Evolutionary conservation across 805 yeast species (phyloP).

Genomic region (Danielozyma ontarioensis): DNA sequence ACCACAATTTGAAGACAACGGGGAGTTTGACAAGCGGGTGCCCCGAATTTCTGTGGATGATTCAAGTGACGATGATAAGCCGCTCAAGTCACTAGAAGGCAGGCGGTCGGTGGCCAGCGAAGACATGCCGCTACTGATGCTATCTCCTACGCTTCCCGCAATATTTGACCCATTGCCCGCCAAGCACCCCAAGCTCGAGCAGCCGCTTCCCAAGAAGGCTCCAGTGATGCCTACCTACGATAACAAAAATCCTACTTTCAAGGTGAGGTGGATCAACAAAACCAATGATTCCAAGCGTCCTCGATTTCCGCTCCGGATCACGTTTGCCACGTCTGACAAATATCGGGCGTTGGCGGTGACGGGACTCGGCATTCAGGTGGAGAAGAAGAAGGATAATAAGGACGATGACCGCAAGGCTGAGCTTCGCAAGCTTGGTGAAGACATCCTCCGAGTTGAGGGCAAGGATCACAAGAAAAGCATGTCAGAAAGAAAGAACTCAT

Average conservation of each 20-base stretch:
- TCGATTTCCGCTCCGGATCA: slow-evolving; percentile 20
- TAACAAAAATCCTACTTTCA: too few species aligned
- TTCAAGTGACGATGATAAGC: too few species aligned
- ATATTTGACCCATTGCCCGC: slow-evolving; percentile 17
- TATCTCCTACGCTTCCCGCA: slow-evolving; percentile 31
- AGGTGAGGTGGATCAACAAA: slow-evolving; percentile 27
- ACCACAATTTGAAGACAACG: slow-evolving; percentile 5
- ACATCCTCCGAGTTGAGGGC: too few species aligned
- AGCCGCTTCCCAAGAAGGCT: slow-evolving; percentile 14
- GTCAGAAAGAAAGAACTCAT: slow-evolving; percentile 17
- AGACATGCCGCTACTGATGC: slow-evolving; percentile 22
- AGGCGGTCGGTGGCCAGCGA: too few species aligned
- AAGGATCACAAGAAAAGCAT: too few species aligned
- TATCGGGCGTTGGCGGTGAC: slow-evolving; percentile 6
- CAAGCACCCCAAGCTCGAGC: slow-evolving; percentile 5
- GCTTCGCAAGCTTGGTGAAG: too few species aligned
- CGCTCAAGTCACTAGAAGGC: too few species aligned
- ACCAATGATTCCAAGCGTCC: slow-evolving; percentile 18
- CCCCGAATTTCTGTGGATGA: too few species aligned
- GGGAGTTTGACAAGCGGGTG: too few species aligned
- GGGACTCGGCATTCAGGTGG: background rate
- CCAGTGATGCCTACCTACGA: too few species aligned
- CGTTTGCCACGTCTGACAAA: slow-evolving; percentile 13
- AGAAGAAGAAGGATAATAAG: background rate
- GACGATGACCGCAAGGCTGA: background rate